Conservation (phyloP, 108 stramenopile genomes). For the Parietichytrium sp. region DNA sequence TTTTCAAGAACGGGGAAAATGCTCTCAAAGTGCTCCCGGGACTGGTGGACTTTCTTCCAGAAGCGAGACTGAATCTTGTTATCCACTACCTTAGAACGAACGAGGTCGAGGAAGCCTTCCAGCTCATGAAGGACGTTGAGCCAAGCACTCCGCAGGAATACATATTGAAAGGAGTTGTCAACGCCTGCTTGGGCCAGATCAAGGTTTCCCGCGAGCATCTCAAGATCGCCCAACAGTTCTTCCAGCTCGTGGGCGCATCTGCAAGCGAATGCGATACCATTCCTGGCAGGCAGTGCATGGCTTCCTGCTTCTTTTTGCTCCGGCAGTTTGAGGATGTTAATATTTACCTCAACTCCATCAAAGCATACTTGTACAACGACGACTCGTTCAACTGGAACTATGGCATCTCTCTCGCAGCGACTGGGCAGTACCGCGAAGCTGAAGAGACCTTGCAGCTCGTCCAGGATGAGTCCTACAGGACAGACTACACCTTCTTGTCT, state of each 20-base stretch:
- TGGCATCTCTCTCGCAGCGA: conserved; percentile 67
- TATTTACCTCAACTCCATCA: conserved; percentile 71
- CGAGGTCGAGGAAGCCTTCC: conserved; percentile 69
- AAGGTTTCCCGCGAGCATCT: conserved; percentile 61
- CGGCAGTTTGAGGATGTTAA: conserved; percentile 75
- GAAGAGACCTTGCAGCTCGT: conserved; percentile 70
- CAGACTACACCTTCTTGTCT: neutral
- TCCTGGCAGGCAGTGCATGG: conserved; percentile 84
- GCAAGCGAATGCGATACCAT: conserved; percentile 80
- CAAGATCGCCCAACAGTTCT: conserved; percentile 68
- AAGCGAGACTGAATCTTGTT: conserved; percentile 78
- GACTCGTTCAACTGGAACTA: conserved; percentile 86
- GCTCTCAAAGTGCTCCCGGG: conserved; percentile 69
- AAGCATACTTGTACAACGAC: conserved; percentile 72
- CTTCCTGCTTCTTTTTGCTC: conserved; percentile 72
- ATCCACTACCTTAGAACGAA: conserved; percentile 58
- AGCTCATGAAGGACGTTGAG: conserved; percentile 71
- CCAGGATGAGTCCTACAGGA: conserved; percentile 59
- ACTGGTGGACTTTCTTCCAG: conserved; percentile 71
- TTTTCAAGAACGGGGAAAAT: conserved; percentile 70
- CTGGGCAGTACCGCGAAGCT: conserved; percentile 60
- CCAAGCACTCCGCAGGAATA: conserved; percentile 74
- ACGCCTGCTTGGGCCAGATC: conserved; percentile 66
- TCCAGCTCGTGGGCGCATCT: conserved; percentile 73
- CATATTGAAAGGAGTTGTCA: conserved; percentile 73